A percentile compares a stretch with the other conserved stretches of the same genome.
phyloP scores from a whole-genome alignment of 1,139 yeast species.

The Ogataea hybrid region DNA sequence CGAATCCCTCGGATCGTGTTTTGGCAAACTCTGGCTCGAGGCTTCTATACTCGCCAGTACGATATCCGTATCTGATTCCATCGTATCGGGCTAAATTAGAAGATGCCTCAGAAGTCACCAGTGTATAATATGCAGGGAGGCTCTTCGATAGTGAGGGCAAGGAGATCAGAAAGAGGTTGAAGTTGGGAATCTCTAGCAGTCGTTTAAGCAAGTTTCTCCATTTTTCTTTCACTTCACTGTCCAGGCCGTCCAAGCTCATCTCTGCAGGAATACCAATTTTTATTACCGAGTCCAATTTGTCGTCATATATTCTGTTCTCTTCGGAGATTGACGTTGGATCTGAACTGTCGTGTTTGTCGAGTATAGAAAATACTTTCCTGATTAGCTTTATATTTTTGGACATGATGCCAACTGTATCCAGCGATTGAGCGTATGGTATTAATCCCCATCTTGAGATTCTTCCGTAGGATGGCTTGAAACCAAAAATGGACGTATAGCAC shows the following conservation, averaged over 20 bases:
- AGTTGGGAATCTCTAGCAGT: conserved; percentile 46
- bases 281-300: conserved; percentile 26
- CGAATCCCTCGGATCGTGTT: conserved; percentile 68
- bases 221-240: conserved; percentile 41
- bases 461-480: conserved; percentile 94
- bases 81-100: conserved; percentile 89
- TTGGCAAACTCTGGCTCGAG: conserved; percentile 41
- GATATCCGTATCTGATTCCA: conserved; percentile 79
- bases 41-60: conserved; percentile 33
- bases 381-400: conserved; percentile 47
- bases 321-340: conserved; percentile 76
- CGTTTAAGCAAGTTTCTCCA: conserved; percentile 47
- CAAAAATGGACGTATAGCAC: conserved; percentile 76
- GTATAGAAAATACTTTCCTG: conserved; percentile 47
- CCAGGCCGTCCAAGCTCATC: conserved; percentile 55
- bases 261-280: conserved; percentile 74
- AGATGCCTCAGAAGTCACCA: conserved; percentile 92
- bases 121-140: conserved; percentile 81
- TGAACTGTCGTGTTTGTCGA: conserved; percentile 61
- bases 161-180: conserved; percentile 59
- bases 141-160: conserved; percentile 66
- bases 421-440: conserved; percentile 86
- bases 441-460: conserved; percentile 91
- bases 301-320: conserved; percentile 32
- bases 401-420: conserved; percentile 91